A percentile compares a stretch with the other conserved stretches of the same genome.
These are phyloP conservation scores for Puccinia triticina DNA, from an alignment of 1,284 basidiomycete species.

Conservation along the genomic window DNA sequence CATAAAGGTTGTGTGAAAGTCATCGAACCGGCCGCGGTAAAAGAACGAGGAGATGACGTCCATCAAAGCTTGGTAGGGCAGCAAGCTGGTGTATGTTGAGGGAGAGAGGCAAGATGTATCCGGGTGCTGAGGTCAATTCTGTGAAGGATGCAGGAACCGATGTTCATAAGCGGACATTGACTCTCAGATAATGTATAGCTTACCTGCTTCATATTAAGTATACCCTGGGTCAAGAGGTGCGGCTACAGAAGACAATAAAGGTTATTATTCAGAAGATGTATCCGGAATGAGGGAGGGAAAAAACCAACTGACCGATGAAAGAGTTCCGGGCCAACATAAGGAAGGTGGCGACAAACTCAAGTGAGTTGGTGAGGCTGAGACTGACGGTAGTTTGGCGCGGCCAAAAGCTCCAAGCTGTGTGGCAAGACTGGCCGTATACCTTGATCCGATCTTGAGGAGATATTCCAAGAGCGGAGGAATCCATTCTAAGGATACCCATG, in stretches of 20 bases:
- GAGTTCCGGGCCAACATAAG: conserved; percentile 35
- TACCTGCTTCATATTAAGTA: conserved; percentile 60
- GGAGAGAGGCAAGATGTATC: too few relatives aligned
- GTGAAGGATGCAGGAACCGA: too few relatives aligned
- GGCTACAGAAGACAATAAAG: conserved; percentile 53
- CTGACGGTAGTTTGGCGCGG: conserved; percentile 33
- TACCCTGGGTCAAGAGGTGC: conserved; percentile 63
- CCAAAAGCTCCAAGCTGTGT: neutral
- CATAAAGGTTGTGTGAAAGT: conserved; percentile 95
- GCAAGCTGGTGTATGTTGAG: too few relatives aligned
- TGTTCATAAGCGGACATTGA: too few relatives aligned
- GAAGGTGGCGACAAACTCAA: conserved; percentile 44
- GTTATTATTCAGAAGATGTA: neutral
- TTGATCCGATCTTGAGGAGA: too few relatives aligned
- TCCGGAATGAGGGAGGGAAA: neutral
- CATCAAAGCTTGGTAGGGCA: too few relatives aligned
- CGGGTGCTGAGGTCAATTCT: too few relatives aligned
- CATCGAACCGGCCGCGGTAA: conserved; percentile 89
- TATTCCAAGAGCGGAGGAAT: too few relatives aligned
- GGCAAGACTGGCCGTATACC: neutral
- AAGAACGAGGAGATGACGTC: conserved; percentile 94
- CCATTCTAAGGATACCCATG: too few relatives aligned
- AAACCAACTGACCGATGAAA: conserved; percentile 41
- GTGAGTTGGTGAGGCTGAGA: conserved; percentile 46
- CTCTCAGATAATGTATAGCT: conserved; percentile 56